Base-by-base conservation (phyloP, 805 yeast species). In the Grigorovia transvaalensis region DNA sequence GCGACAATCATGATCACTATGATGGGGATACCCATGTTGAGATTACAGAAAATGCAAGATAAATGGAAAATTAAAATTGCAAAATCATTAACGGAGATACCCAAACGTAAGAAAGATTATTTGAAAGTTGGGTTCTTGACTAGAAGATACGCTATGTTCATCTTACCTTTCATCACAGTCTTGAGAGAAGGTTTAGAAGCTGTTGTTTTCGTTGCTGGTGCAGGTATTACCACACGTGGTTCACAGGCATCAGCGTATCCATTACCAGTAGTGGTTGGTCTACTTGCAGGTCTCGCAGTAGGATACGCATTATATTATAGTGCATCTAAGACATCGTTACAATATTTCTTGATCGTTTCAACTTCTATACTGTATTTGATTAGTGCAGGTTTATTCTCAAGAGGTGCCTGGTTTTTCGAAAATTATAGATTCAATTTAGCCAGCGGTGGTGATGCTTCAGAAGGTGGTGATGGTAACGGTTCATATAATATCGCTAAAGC, bases 1-100 rank as follows among this genome's bases (percentile, higher is more conserved):
- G 99, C 98, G 2, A 80, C 96, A 0, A 72, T 87, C 47, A 80
- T 91, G 80, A 91, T 91, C 65, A 80, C 96, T 12, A 61, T 85
- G 61, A 90, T 91, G 97, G 98, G 99, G 68, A 78, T 91, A 63
- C 96, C 97, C 53, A 87, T 91, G 96, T 78, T 91, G 65, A 81
- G 98, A 71, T 78, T 91, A 69, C 90, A 90, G 75, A 89, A 90
- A 75, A 88, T 90, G 96, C 89, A 88, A 73, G 91, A 81, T 59
- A 91, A 91, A 74, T 91, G 99, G 99, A 82, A 96, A 75, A 77
- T 89, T 59, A 91, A 91, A 74, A 86, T 91, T 66, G 96, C 97
- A 30, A 78, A 73, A 64, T 91, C 96, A 9, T 72, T 90, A 54
- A 71, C 88, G 50, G 82, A 81, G 57, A 63, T 71, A 23, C 87